phyloP scores from a whole-genome alignment of 495 filamentous ascomycete genomes.

The Rostrohypoxylon terebratum region DNA sequence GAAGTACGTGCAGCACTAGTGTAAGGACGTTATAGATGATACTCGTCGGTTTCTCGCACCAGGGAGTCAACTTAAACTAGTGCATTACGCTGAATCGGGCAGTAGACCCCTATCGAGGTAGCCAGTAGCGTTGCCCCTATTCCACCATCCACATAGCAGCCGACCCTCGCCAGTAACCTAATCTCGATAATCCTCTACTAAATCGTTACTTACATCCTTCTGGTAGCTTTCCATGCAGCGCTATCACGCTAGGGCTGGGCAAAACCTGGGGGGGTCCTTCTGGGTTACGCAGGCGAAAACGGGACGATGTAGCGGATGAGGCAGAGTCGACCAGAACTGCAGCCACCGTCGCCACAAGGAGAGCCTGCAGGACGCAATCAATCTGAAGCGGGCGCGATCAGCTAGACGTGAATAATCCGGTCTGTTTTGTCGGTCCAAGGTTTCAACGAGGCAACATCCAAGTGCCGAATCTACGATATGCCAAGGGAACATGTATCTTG shows the following conservation, averaged over 20 bases:
- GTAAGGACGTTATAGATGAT: neutral
- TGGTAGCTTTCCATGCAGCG: constrained; percentile 1
- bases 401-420: constrained; percentile 16
- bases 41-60: neutral
- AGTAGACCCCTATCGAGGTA: neutral
- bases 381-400: constrained; percentile 37
- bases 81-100: neutral
- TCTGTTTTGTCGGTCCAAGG: constrained; percentile 21
- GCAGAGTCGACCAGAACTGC: constrained; percentile 19
- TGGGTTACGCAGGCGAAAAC: constrained; percentile 27
- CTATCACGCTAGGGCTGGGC: neutral
- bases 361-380: constrained; percentile 33
- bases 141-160: neutral
- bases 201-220: neutral
- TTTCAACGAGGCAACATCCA: constrained; percentile 39
- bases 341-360: constrained; percentile 31
- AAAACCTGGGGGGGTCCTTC: constrained; percentile 1
- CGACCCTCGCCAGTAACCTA: neutral
- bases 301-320: constrained; percentile 30
- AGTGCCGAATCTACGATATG: constrained; percentile 45
- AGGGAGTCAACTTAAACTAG: neutral
- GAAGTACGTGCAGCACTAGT: neutral
- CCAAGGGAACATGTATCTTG: constrained; percentile 39
- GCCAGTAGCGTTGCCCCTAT: constrained; percentile 9
- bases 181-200: neutral